phyloP scores from a whole-genome alignment of 176 grass and related monocot genomes.

The Paspalum notatum region DNA sequence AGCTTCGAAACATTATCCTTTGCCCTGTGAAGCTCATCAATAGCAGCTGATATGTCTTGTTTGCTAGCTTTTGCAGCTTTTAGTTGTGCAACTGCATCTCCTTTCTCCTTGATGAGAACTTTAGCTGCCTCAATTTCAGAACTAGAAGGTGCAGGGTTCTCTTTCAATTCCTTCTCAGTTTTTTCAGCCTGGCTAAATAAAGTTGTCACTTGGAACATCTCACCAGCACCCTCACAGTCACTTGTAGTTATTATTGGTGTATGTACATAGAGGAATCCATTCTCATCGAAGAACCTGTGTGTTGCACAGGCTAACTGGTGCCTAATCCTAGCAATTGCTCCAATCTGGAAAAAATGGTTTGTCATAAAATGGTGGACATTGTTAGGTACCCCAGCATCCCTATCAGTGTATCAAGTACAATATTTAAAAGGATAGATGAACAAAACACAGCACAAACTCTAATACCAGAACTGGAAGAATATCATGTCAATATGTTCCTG shows the following conservation, averaged over 20 bases:
- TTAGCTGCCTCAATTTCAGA: conserved; percentile 78
- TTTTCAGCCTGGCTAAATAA: conserved; percentile 88
- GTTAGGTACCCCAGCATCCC: too few relatives aligned
- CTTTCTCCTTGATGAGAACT: conserved; percentile 71
- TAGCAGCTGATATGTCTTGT: conserved; percentile 61
- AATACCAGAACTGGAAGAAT: background rate
- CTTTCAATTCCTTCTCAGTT: conserved; percentile 75
- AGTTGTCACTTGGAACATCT: conserved; percentile 95
- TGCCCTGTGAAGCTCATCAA: conserved; percentile 65
- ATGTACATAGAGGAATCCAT: conserved; percentile 82
- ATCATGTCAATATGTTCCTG: background rate
- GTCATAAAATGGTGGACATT: background rate
- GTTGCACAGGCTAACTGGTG: conserved; percentile 85
- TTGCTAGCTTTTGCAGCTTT: conserved; percentile 82
- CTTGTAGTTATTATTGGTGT: conserved; percentile 94
- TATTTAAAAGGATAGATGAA: background rate
- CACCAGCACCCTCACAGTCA: conserved; percentile 94
- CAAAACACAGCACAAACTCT: background rate
- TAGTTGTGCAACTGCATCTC: conserved; percentile 58
- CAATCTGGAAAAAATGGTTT: conserved; percentile 67
- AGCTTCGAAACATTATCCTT: conserved; percentile 68
- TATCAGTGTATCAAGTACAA: background rate
- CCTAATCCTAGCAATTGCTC: conserved; percentile 75
- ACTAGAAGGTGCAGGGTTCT: conserved; percentile 71
- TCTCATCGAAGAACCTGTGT: conserved; percentile 76